A percentile compares a stretch with the other conserved stretches of the same genome.
These are phyloP conservation scores for Cyclotella cryptica DNA, from an alignment of 108 stramenopile genomes.

Conservation along the genomic window DNA sequence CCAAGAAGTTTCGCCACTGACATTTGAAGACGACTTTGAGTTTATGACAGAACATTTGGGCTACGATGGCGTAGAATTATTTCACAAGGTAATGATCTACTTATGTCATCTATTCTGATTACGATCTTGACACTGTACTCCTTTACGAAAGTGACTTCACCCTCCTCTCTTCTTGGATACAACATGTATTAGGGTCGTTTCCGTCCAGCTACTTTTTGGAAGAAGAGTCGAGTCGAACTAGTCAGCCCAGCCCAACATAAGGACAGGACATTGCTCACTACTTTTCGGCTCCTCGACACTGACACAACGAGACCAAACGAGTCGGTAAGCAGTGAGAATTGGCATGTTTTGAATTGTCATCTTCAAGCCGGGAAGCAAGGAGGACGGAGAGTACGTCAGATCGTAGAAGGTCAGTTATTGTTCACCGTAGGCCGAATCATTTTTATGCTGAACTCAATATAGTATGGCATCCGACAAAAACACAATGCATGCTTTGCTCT, in stretches of 20 bases:
- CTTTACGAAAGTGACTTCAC: not conserved
- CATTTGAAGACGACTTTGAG: conserved; percentile 89
- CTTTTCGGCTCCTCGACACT: conserved; percentile 58
- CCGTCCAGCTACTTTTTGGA: conserved; percentile 95
- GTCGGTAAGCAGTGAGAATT: conserved; percentile 31
- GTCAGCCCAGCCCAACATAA: conserved; percentile 83
- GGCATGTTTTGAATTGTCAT: conserved; percentile 92
- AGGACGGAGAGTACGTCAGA: conserved; percentile 83
- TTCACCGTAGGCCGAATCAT: not conserved
- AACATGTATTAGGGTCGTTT: conserved; percentile 64
- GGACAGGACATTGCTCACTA: conserved; percentile 86
- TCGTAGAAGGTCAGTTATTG: conserved; percentile 66
- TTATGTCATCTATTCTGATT: not conserved
- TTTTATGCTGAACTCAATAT: not conserved
- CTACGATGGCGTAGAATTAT: conserved; percentile 83
- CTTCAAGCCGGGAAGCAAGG: conserved; percentile 90
- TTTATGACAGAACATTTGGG: conserved; percentile 85
- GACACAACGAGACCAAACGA: not conserved
- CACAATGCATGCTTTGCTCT: not conserved
- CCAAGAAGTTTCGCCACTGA: conserved; percentile 87
- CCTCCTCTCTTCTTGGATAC: no score
- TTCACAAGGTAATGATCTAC: conserved; percentile 55
- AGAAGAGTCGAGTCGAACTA: conserved; percentile 69
- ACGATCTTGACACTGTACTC: not conserved
- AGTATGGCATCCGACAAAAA: not conserved